A percentile compares a stretch with the other conserved stretches of the same genome.
Evolutionary conservation across 2,329 filamentous ascomycete species (phyloP).

Genomic region (Acrocalymma vagum): DNA sequence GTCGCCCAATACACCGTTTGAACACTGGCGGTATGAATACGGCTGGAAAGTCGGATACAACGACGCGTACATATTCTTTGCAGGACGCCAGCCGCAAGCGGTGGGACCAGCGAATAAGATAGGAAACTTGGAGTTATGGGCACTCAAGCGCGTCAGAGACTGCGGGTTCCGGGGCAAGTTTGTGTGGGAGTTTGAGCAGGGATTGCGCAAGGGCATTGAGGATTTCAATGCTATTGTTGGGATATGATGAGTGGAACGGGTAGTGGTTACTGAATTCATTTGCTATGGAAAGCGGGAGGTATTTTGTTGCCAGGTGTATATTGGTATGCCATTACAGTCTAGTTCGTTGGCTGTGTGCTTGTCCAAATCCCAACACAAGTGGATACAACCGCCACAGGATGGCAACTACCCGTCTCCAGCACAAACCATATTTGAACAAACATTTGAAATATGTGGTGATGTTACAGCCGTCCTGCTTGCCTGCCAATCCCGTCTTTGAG

Average conservation of each 20-base stretch:
- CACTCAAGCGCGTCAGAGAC: constrained; percentile 63
- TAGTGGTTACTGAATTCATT: no score
- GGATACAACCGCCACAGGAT: no score
- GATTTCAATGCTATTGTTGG: constrained; percentile 46
- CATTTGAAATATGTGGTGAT: no score
- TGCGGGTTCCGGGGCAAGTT: constrained; percentile 57
- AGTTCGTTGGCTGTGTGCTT: no score
- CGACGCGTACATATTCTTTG: constrained; percentile 64
- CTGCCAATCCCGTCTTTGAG: no score
- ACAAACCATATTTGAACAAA: no score
- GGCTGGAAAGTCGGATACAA: constrained; percentile 65
- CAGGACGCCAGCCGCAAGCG: constrained; percentile 43
- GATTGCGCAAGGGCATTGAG: constrained; percentile 55
- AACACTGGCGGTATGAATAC: constrained; percentile 63
- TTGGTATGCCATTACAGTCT: no score
- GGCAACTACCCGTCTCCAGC: no score
- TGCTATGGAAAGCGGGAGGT: no score
- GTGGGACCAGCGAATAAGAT: constrained; percentile 60
- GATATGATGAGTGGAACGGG: constrained; percentile 22
- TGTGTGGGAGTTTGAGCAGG: constrained; percentile 63
- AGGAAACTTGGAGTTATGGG: constrained; percentile 67
- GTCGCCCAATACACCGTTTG: constrained; percentile 54
- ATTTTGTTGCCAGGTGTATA: no score
- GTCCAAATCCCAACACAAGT: no score
- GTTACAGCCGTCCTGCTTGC: no score